phyloP scores from a whole-genome alignment of 345 rosid genomes.

The Erucastrum elatum region DNA sequence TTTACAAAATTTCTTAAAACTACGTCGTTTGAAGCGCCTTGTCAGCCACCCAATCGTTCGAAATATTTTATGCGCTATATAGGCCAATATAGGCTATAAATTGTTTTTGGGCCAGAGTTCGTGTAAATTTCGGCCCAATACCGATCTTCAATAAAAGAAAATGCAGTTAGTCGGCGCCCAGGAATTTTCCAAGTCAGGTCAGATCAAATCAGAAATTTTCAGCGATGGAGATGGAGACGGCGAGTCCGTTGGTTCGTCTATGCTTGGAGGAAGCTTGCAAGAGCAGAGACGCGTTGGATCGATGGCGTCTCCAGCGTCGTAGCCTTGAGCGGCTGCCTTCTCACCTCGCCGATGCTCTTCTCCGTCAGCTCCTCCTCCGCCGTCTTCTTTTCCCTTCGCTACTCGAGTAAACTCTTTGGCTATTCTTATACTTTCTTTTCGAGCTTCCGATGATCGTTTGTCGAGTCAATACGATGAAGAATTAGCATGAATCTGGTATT shows the following conservation, averaged over 20 bases:
- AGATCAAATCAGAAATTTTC: background rate
- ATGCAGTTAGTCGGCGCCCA: background rate
- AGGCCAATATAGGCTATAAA: background rate
- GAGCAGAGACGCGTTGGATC: slow-evolving; percentile 62
- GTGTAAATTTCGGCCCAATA: background rate
- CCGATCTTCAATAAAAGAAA: background rate
- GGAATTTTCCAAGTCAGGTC: background rate
- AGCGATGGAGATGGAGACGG: slow-evolving; percentile 34
- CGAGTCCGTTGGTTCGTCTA: slow-evolving; percentile 52
- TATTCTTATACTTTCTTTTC: background rate
- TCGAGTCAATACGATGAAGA: background rate
- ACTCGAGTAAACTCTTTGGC: slow-evolving; percentile 58
- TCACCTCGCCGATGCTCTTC: slow-evolving; percentile 73
- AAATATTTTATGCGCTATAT: too few relatives aligned
- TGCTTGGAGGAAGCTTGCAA: slow-evolving; percentile 76
- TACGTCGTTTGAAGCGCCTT: too few relatives aligned
- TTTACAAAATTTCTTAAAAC: too few relatives aligned
- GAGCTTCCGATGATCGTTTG: background rate
- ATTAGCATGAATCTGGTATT: background rate
- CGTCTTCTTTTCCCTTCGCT: slow-evolving; percentile 86
- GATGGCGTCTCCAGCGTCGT: slow-evolving; percentile 79
- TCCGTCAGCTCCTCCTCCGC: slow-evolving; percentile 62
- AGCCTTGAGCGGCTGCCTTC: slow-evolving; percentile 70
- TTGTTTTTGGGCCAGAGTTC: background rate
- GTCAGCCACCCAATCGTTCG: too few relatives aligned